phyloP scores from a whole-genome alignment of 208 protist genomes.

The Acanthamoeba quina region DNA sequence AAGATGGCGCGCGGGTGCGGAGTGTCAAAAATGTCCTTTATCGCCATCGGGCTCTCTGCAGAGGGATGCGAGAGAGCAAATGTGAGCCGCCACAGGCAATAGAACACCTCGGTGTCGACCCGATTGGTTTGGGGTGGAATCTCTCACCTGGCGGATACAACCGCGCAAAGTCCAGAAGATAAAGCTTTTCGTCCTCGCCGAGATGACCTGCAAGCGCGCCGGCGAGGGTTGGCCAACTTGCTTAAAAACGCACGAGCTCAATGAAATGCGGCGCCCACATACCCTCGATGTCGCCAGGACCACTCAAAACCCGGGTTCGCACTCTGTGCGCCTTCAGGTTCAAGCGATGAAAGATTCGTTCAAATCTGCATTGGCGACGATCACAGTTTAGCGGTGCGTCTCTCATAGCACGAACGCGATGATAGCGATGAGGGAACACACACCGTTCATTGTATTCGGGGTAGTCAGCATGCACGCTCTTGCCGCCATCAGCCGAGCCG shows the following conservation, averaged over 20 bases:
- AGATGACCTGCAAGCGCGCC: neutral
- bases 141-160: conserved; percentile 17
- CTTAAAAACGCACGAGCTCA: neutral
- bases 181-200: conserved; percentile 48
- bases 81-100: neutral
- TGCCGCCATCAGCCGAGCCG: conserved; percentile 29
- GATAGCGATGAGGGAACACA: neutral
- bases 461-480: conserved; percentile 44
- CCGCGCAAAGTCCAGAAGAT: conserved; percentile 61
- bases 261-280: neutral
- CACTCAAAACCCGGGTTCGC: neutral
- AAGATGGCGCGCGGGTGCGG: conserved; percentile 47
- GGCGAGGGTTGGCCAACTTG: neutral
- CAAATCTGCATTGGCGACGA: neutral
- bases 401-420: neutral
- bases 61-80: neutral
- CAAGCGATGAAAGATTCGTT: conserved; percentile 28
- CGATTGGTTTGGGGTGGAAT: neutral
- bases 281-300: conserved; percentile 51
- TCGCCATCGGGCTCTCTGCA: conserved; percentile 9
- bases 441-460: conserved; percentile 19
- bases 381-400: neutral
- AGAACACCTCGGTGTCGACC: neutral
- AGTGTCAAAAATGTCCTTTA: neutral
- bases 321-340: conserved; percentile 46